Conservation (phyloP, 169 alveolate species). For the Plasmodium inui region DNA sequence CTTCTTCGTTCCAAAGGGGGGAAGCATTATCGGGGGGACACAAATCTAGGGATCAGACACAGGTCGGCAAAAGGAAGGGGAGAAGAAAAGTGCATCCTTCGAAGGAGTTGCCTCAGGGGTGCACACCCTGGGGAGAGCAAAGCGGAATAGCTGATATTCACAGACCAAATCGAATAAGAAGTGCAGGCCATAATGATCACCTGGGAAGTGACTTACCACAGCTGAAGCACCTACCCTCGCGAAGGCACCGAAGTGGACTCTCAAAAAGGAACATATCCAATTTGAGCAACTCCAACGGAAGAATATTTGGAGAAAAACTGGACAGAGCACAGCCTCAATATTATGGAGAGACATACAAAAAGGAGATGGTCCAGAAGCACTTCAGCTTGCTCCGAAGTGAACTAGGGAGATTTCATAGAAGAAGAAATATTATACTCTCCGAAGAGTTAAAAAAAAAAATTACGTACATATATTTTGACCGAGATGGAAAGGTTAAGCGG, state of each 20-base stretch:
- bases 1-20: conserved; percentile 8
- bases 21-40: neutral
- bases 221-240: neutral
- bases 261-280: neutral
- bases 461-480: conserved; percentile 53
- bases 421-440: conserved; percentile 40
- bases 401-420: conserved; percentile 14
- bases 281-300: neutral
- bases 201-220: neutral
- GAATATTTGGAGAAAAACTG: conserved; percentile 10
- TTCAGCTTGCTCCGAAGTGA: conserved; percentile 59
- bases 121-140: neutral
- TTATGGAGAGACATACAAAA: conserved; percentile 41
- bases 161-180: neutral
- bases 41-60: neutral
- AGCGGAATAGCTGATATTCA: neutral
- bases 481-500: conserved; percentile 38
- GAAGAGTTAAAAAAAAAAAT: conserved; percentile 71
- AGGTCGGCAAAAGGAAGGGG: neutral
- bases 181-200: neutral
- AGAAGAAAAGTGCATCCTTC: neutral
- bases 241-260: neutral
- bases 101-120: neutral
- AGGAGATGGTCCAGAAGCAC: conserved; percentile 40
- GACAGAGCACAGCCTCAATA: conserved; percentile 6